phyloP scores from a whole-genome alignment of 805 yeast species.

The Pichia phayaonensis region DNA sequence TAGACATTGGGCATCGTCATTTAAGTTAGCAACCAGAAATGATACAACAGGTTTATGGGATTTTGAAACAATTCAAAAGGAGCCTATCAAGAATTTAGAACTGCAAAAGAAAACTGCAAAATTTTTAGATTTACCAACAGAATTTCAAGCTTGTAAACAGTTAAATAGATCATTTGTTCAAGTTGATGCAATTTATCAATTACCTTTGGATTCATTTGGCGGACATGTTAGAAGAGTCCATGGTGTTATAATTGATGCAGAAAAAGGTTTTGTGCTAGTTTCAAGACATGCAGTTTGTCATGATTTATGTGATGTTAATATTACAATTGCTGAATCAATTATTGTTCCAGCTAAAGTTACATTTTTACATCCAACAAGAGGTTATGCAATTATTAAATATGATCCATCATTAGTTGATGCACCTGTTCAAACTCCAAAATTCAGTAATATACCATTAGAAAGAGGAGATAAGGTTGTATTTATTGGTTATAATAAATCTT shows the following conservation, averaged over 20 bases:
- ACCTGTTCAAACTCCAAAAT: slow-evolving; percentile 59
- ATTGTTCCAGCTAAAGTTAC: slow-evolving; percentile 73
- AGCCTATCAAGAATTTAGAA: slow-evolving; percentile 50
- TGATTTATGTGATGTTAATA: slow-evolving; percentile 65
- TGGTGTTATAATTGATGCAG: slow-evolving; percentile 79
- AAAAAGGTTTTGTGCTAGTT: slow-evolving; percentile 68
- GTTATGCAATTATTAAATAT: slow-evolving; percentile 76
- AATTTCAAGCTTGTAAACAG: slow-evolving; percentile 43
- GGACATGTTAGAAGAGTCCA: slow-evolving; percentile 53
- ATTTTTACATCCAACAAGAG: slow-evolving; percentile 81
- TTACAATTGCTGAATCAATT: slow-evolving; percentile 81
- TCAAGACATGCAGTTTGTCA: slow-evolving; percentile 78
- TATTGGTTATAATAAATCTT: slow-evolving; percentile 68
- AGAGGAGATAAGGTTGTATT: slow-evolving; percentile 76
- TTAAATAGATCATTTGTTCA: slow-evolving; percentile 65
- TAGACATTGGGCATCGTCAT: slow-evolving; percentile 75
- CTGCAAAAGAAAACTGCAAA: slow-evolving; percentile 56
- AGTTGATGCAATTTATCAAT: slow-evolving; percentile 56
- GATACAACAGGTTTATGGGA: slow-evolving; percentile 53
- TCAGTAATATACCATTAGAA: slow-evolving; percentile 47
- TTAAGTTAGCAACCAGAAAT: slow-evolving; percentile 58
- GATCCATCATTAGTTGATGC: slow-evolving; percentile 71
- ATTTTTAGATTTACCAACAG: slow-evolving; percentile 61
- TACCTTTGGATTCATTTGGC: slow-evolving; percentile 70
- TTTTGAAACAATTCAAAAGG: slow-evolving; percentile 44